A percentile compares a stretch with the other conserved stretches of the same genome.
phyloP scores from a whole-genome alignment of 176 grass and related monocot genomes.

The Dactylis glomerata region DNA sequence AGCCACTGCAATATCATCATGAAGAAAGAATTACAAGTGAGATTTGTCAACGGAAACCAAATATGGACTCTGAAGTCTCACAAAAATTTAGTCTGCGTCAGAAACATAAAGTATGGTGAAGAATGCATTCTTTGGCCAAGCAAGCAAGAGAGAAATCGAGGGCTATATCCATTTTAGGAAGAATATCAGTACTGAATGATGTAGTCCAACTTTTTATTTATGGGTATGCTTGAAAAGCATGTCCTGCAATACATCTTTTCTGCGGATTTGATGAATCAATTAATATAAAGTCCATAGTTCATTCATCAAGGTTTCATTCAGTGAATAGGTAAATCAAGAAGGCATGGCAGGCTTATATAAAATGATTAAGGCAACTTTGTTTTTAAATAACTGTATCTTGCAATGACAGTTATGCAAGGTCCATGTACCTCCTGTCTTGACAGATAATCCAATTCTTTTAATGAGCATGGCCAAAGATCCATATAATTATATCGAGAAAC shows the following conservation, averaged over 20 bases:
- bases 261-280: not conserved
- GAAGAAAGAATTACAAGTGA: constrained; percentile 17
- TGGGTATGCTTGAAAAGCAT: not conserved
- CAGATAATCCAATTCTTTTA: constrained; percentile 97
- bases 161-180: not conserved
- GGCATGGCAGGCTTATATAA: not conserved
- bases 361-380: not conserved
- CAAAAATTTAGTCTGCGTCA: not conserved
- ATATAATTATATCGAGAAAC: constrained; percentile 81
- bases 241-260: not conserved
- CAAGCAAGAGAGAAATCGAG: not conserved
- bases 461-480: constrained; percentile 96
- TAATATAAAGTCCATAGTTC: constrained; percentile 14
- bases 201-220: not conserved
- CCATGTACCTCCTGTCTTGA: constrained; percentile 72
- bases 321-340: constrained; percentile 7
- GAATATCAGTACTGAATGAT: constrained; percentile 10
- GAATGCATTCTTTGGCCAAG: constrained; percentile 15
- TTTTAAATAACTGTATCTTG: not conserved
- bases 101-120: constrained; percentile 19
- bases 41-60: constrained; percentile 4
- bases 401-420: constrained; percentile 7
- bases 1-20: constrained; percentile 61
- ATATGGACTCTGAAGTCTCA: constrained; percentile 8
- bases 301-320: constrained; percentile 1